Conservation (phyloP, 1,284 basidiomycete genomes). For the Boletus smithii region DNA sequence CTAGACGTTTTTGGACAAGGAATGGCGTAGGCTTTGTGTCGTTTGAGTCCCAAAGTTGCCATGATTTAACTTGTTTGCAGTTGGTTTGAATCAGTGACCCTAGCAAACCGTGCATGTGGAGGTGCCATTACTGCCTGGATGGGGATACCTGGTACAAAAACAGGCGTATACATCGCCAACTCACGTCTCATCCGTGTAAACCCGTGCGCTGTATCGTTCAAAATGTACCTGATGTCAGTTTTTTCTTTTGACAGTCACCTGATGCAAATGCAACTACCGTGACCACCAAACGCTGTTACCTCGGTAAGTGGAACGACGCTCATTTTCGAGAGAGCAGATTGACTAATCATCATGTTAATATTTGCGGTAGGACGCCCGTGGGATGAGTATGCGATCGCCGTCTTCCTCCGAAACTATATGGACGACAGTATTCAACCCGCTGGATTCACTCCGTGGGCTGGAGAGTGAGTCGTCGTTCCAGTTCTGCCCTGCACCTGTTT, state of each 20-base stretch:
- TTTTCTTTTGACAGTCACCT: slow-evolving; percentile 45
- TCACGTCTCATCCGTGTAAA: slow-evolving; percentile 57
- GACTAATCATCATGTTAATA: neutral
- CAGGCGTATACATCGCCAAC: slow-evolving; percentile 59
- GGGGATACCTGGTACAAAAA: slow-evolving; percentile 40
- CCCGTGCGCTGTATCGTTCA: slow-evolving; percentile 39
- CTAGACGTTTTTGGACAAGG: slow-evolving; percentile 57
- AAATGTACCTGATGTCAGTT: slow-evolving; percentile 37
- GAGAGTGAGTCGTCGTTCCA: slow-evolving; percentile 11
- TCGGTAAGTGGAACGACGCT: slow-evolving; percentile 35
- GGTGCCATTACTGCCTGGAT: slow-evolving; percentile 63
- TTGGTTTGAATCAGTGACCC: slow-evolving; percentile 57
- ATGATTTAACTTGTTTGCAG: slow-evolving; percentile 29
- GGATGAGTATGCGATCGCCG: slow-evolving; percentile 56
- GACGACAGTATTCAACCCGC: slow-evolving; percentile 51
- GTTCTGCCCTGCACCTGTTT: no score
- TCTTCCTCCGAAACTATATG: slow-evolving; percentile 57
- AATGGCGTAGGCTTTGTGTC: slow-evolving; percentile 42
- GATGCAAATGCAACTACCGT: slow-evolving; percentile 52
- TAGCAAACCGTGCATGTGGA: slow-evolving; percentile 61
- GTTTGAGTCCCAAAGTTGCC: slow-evolving; percentile 28
- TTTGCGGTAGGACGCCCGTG: slow-evolving; percentile 51
- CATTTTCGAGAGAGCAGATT: no score
- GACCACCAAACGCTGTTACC: slow-evolving; percentile 47
- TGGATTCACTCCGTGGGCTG: slow-evolving; percentile 47